Percentiles rank a stretch among this genome's conserved stretches.
Evolutionary conservation across 1,284 basidiomycete genomes (phyloP).

Genomic region (Cryptococcus maquisensis): DNA sequence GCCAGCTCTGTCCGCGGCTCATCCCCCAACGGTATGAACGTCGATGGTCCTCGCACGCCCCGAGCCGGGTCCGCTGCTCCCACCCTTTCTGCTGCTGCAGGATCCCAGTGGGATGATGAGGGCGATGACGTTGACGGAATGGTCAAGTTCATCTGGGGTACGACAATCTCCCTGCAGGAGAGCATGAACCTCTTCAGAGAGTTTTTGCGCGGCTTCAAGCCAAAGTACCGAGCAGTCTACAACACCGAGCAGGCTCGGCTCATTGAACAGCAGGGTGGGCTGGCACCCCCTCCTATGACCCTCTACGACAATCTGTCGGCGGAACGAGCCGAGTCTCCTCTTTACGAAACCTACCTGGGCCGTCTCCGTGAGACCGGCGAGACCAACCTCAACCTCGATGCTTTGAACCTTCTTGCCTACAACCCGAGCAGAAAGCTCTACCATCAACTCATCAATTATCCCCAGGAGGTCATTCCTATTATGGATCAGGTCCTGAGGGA

Average conservation of each 20-base stretch:
- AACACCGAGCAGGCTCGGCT: conserved; percentile 50
- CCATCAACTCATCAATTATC: conserved; percentile 78
- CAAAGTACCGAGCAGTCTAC: conserved; percentile 78
- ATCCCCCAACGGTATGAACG: conserved; percentile 50
- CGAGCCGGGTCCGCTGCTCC: conserved; percentile 55
- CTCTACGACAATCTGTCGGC: conserved; percentile 53
- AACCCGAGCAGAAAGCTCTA: conserved; percentile 78
- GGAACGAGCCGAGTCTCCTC: conserved; percentile 63
- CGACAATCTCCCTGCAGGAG: conserved; percentile 83
- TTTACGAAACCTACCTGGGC: conserved; percentile 79
- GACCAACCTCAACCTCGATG: conserved; percentile 87
- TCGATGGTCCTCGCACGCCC: conserved; percentile 51
- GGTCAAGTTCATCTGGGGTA: conserved; percentile 89
- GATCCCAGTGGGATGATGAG: conserved; percentile 24
- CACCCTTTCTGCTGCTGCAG: conserved; percentile 60
- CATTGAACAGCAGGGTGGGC: conserved; percentile 30
- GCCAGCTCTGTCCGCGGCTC: conserved; percentile 7
- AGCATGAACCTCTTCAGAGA: conserved; percentile 86
- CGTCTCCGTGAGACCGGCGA: conserved; percentile 87
- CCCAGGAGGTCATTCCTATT: conserved; percentile 92
- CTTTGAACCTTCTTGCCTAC: conserved; percentile 82
- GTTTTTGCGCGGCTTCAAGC: conserved; percentile 87
- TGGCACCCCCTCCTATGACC: conserved; percentile 37
- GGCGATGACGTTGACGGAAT: conserved; percentile 58
- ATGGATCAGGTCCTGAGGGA: conserved; percentile 97